These are phyloP conservation scores for Gleditsia sinensis DNA, from an alignment of 306 rosid genomes.

Conservation along the genomic window DNA sequence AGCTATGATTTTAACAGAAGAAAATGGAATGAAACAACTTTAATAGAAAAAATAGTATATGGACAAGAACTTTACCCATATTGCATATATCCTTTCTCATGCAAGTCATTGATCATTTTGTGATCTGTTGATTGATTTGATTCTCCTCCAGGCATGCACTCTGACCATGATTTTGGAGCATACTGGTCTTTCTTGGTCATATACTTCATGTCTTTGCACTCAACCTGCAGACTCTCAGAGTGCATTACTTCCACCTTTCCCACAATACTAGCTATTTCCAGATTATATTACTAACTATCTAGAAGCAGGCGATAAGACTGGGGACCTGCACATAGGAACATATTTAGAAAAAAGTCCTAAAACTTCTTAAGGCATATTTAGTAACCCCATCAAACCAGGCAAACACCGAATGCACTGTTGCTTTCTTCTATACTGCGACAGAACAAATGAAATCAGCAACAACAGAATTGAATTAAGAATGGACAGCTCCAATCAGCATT, in stretches of 20 bases:
- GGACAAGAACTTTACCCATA: slow-evolving; percentile 58
- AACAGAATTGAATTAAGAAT: slow-evolving; percentile 61
- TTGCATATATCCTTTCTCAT: slow-evolving; percentile 64
- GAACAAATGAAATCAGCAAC: slow-evolving; percentile 77
- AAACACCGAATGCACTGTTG: slow-evolving; percentile 65
- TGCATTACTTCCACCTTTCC: slow-evolving; percentile 59
- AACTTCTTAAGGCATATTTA: slow-evolving; percentile 55
- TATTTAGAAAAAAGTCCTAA: slow-evolving; percentile 59
- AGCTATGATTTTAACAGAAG: background rate
- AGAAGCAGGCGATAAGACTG: slow-evolving; percentile 53
- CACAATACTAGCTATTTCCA: slow-evolving; percentile 42
- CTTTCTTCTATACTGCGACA: slow-evolving; percentile 76
- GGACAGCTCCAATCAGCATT: slow-evolving; percentile 74
- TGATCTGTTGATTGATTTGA: slow-evolving; percentile 31
- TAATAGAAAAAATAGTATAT: background rate
- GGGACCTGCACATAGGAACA: slow-evolving; percentile 73
- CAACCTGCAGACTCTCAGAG: slow-evolving; percentile 51
- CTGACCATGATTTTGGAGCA: slow-evolving; percentile 37
- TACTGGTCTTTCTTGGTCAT: slow-evolving; percentile 33
- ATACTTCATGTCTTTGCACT: slow-evolving; percentile 44
- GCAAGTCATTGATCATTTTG: slow-evolving; percentile 24
- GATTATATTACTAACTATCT: slow-evolving; percentile 39
- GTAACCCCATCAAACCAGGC: slow-evolving; percentile 73
- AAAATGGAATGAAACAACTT: background rate
- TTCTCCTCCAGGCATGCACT: slow-evolving; percentile 43